Base-by-base conservation (phyloP, 768 basidiomycete species). In the Phanerochaete sordida region DNA sequence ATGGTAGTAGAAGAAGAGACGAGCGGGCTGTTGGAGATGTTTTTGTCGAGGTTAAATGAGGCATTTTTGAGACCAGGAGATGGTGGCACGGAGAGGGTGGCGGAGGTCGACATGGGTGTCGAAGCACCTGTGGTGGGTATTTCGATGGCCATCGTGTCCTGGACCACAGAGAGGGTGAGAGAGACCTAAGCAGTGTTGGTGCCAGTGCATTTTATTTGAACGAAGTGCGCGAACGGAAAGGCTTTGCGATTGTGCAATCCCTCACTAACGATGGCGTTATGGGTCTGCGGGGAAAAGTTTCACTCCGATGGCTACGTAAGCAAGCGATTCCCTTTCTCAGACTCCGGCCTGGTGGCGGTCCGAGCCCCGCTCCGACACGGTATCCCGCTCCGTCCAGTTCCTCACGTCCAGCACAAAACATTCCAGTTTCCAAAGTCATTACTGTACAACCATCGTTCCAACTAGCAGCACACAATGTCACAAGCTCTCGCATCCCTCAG, bases 1-100 rank as follows among this genome's bases (percentile, higher is more conserved):
- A 93, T 75, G 59, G 86, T 68, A 23, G 81, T 80, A 19, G 87
- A 90, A 19, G 88, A 84, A 3, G 83, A 79, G 15, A 66, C 30
- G n/a, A 70, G 55, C n/a, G 63, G 37, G 3, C 47, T 59, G n/a
- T 57, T 51, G 0, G 57, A 27, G 12, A 53, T 28, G 24, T 57
- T 46, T 31, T 66, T 60, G 13, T 23, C 24, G n/a, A 66, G 59
- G 56, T n/a, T n/a, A n/a, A 63, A 48, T 50, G 64, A 55, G 45
- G 64, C 43, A 12, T 63, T 64, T 55, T 73, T 74, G 60, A 74
- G 61, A 2, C 69, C 67, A 15, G 76, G 73, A n/a, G 72, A 61
- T 19, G 70, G 57, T 0, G 69, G 67, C 1, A 59, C 69, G 44
- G 69, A 73, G 58, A 78, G 69, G 35, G 79, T 77, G 16, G 73